Evolutionary conservation across 2,329 filamentous ascomycete species (phyloP), one percentile per base, ranked within the genome.

Genomic region (Piedraia hortae): DNA sequence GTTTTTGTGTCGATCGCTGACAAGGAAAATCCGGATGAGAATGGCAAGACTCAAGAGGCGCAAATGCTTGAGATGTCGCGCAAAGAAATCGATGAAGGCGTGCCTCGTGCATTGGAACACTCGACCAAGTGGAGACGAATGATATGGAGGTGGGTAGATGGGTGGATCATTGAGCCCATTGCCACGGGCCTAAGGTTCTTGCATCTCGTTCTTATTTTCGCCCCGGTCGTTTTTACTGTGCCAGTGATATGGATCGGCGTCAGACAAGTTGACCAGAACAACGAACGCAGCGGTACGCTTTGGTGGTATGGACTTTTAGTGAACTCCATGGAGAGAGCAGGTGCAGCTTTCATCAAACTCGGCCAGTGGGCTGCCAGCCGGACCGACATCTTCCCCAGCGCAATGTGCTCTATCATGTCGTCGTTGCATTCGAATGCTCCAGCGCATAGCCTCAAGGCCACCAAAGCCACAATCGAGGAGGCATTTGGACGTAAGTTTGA

Each of bases 331-430:
- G 82, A 97, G 47, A 59, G 67, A 39, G 77, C 82, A 10, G 85
- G 85, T 0, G 80, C 85, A 19, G 78, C 85, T 0, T 97, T 97
- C 40, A 97, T 97, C 50, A 97, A 97, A 66, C 62, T 97, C 24
- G 85, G 85, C 9, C 85, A 97, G 65, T 97, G 85, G 85, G 85
- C 85, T 10, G 85, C 85, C 3, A 93, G 85, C 4, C 61, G 85
- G 41, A 74, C 80, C 18, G 85, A 97, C 46, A 90, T 97, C 39
- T 97, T 97, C 41, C 85, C 85, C 2, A 71, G 60, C 11, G 68
- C 91, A 44, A 65, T 97, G 61, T 97, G 85, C 48, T 62, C 62
- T 19, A 66, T 80, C 41, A 85, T 97, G 82, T 89, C 80, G 2
- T 73, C 78, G 29, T 58, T 97, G 20, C 85, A 97, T 47, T 91